These are phyloP conservation scores for Beauveria pseudobassiana DNA, from an alignment of 2,329 filamentous ascomycete species.

Conservation along the genomic window DNA sequence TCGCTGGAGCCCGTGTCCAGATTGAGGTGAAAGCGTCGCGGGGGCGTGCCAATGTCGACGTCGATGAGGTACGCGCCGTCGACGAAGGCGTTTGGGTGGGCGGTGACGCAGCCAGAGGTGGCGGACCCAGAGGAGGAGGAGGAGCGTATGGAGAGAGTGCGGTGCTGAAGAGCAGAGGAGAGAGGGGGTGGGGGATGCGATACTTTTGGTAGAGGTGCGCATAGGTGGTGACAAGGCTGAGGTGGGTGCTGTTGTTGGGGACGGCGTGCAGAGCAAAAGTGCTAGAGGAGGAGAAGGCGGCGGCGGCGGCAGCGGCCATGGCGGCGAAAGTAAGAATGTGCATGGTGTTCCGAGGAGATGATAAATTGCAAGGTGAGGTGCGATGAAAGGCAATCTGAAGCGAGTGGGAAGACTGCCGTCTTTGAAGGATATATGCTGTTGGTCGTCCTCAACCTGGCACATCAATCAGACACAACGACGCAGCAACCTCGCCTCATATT, in stretches of 20 bases:
- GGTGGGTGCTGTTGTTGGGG: neutral
- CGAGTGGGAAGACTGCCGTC: too few relatives aligned
- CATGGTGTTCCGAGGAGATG: neutral
- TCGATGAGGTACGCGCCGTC: slow-evolving; percentile 7
- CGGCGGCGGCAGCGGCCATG: neutral
- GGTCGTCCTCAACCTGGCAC: too few relatives aligned
- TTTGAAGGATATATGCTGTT: too few relatives aligned
- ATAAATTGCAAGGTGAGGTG: too few relatives aligned
- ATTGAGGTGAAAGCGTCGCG: slow-evolving; percentile 31
- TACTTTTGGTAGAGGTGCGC: slow-evolving; percentile 2
- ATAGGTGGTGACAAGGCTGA: neutral
- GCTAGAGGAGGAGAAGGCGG: neutral
- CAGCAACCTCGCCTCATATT: too few relatives aligned
- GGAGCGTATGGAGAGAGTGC: neutral
- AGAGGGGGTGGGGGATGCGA: neutral
- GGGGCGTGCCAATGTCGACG: slow-evolving; percentile 18
- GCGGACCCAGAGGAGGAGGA: too few relatives aligned
- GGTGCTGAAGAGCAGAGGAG: neutral
- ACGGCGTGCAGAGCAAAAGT: neutral
- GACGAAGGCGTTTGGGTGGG: neutral
- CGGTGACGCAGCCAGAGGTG: neutral
- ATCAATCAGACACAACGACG: too few relatives aligned
- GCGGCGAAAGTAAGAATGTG: neutral
- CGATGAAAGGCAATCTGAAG: too few relatives aligned
- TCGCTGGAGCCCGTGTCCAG: slow-evolving; percentile 38